Base-by-base conservation (phyloP, 2,329 filamentous ascomycete species). In the Calonectria multiphialidica region DNA sequence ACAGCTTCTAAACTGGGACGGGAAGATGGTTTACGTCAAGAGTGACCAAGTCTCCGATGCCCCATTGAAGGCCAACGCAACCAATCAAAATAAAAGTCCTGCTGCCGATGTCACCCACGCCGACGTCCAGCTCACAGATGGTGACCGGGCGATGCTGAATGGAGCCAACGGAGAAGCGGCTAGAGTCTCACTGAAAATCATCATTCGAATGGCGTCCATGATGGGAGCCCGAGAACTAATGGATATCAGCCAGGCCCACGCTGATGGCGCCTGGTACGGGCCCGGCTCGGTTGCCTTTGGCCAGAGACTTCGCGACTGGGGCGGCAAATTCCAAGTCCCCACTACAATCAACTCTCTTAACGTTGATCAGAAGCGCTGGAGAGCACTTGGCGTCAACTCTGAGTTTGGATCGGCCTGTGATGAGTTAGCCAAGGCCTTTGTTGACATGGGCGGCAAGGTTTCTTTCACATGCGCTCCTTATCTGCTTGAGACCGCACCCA, bases 391-490 rank as follows among this genome's bases (percentile, higher is more conserved):
- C 0, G 42, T 76, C 0, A 67, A 76, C 1, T 13, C 57, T 0
- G 23, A 61, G 3, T 68, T 76, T 9, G 76, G 75, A 12, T 44
- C 70, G 7, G 73, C 74, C 5, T 70, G 68, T 3, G 68, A 71
- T 37, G 53, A 72, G 0, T 45, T 77, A 8, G 72, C 70, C 0
- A 59, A 74, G 1, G 73, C 76, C 2, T 77, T 71, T 30, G 40
- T 63, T 2, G 76, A 76, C 1, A 77, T 77, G 76, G 76, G 76
- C 2, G 76, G 66, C 1, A 23, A 16, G 0, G 40, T 68, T 0
- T 70, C 74, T 0, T 77, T 76, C 68, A 77, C 76, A 0, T 77
- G 76, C n/a, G 76, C 76, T 0, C 76, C 76, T 3, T 77, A 77
- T 21, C 74, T 72, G 3, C 76, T 77, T 0, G 76, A 76, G 0